Evolutionary conservation across 2,329 filamentous ascomycete genomes (phyloP).

Genomic region (Xylogone sp.): DNA sequence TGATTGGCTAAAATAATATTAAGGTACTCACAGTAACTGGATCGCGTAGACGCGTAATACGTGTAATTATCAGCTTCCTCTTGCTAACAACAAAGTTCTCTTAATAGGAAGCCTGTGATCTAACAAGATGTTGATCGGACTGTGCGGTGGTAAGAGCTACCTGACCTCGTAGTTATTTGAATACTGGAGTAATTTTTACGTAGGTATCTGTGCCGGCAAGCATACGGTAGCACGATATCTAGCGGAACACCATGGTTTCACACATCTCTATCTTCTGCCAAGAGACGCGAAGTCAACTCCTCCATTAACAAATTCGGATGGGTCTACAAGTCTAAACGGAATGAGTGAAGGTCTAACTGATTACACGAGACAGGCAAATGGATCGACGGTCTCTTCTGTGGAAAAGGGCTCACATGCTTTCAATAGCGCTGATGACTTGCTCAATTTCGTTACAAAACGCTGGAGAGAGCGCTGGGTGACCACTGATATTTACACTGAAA

Average conservation of each 20-base stretch:
- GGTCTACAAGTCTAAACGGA: not conserved
- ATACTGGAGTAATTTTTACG: not conserved
- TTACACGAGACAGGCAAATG: not conserved
- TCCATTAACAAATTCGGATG: not conserved
- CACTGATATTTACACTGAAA: slow-evolving; percentile 73
- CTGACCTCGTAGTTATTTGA: not conserved
- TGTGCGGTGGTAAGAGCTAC: slow-evolving; percentile 61
- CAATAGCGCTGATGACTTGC: slow-evolving; percentile 58
- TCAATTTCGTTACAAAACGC: slow-evolving; percentile 80
- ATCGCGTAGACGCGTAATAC: too few species aligned
- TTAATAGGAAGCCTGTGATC: too few species aligned
- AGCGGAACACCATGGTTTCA: slow-evolving; percentile 78
- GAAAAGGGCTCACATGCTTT: slow-evolving; percentile 41
- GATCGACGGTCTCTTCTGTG: not conserved
- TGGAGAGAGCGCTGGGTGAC: slow-evolving; percentile 87
- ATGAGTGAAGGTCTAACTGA: not conserved
- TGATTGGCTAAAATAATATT: too few species aligned
- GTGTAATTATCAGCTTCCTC: too few species aligned
- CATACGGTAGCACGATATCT: slow-evolving; percentile 85
- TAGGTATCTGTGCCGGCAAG: slow-evolving; percentile 92
- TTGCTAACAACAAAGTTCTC: too few species aligned
- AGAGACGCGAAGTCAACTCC: slow-evolving; percentile 1
- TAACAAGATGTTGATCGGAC: slow-evolving; percentile 65
- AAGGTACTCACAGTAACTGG: too few species aligned
- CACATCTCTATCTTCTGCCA: slow-evolving; percentile 57